Percentiles rank a stretch among this genome's conserved stretches.
phyloP scores from a whole-genome alignment of 306 rosid species.

The Malus asiatica region DNA sequence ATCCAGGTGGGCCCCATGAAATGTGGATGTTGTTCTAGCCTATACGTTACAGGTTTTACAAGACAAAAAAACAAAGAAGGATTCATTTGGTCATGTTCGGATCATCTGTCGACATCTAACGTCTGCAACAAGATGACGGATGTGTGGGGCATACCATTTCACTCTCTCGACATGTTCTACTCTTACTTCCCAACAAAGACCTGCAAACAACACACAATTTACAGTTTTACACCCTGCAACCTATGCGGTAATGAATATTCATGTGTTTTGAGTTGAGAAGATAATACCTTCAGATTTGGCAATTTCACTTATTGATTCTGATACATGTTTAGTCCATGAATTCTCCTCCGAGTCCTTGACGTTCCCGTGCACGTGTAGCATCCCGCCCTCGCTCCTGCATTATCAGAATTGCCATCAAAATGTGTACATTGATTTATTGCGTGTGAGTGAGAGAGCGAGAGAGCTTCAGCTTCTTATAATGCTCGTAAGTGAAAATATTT shows the following conservation, averaged over 20 bases:
- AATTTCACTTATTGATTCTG: constrained; percentile 51
- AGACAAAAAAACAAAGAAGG: background rate
- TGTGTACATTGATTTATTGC: background rate
- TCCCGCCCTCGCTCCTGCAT: constrained; percentile 79
- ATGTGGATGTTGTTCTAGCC: background rate
- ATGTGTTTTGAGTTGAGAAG: background rate
- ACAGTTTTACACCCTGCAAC: background rate
- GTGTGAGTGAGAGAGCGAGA: constrained; percentile 8
- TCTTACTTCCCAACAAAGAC: constrained; percentile 66
- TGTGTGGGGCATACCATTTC: constrained; percentile 92
- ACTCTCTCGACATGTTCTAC: constrained; percentile 80
- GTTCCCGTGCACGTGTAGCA: constrained; percentile 73
- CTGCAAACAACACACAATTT: constrained; percentile 27
- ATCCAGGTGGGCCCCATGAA: background rate
- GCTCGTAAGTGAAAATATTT: background rate
- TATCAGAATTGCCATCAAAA: constrained; percentile 13
- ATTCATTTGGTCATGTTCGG: constrained; percentile 17
- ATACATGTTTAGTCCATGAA: constrained; percentile 51
- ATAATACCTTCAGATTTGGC: constrained; percentile 71
- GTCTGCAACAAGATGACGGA: constrained; percentile 84
- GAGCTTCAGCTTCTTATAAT: background rate
- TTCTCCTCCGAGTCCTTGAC: constrained; percentile 67
- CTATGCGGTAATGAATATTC: background rate
- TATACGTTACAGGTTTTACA: background rate
- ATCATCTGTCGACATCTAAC: constrained; percentile 52